phyloP scores from a whole-genome alignment of 768 basidiomycete species.

The Phlebiopsis flavidoalba region DNA sequence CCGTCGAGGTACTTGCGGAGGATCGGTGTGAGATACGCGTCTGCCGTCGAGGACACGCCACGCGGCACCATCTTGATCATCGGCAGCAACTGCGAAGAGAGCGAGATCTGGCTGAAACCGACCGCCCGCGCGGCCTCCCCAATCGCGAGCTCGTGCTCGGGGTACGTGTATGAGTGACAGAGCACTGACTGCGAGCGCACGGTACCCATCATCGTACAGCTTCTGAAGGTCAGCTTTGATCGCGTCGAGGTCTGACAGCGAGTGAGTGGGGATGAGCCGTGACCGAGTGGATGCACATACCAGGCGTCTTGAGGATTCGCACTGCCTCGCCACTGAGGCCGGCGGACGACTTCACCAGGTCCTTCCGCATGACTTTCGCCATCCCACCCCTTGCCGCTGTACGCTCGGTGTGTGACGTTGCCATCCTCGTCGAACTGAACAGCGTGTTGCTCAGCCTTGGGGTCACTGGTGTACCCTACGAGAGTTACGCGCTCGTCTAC shows the following conservation, averaged over 20 bases:
- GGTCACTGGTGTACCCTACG: conserved; percentile 90
- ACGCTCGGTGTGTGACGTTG: conserved; percentile 55
- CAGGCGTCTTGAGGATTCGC: conserved; percentile 70
- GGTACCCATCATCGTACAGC: conserved; percentile 78
- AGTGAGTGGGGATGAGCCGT: not conserved
- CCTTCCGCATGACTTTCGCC: conserved; percentile 66
- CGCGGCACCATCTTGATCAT: conserved; percentile 97
- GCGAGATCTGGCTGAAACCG: conserved; percentile 89
- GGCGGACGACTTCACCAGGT: conserved; percentile 70
- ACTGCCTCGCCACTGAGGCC: conserved; percentile 91
- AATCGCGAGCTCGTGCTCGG: conserved; percentile 74
- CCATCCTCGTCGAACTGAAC: conserved; percentile 74
- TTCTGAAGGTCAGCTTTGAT: conserved; percentile 59
- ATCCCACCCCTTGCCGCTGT: conserved; percentile 77
- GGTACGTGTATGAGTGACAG: conserved; percentile 89
- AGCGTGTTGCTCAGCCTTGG: conserved; percentile 68
- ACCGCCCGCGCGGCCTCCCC: conserved; percentile 69
- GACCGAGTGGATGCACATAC: conserved; percentile 27
- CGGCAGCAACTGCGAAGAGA: conserved; percentile 81
- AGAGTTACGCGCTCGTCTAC: conserved; percentile 92
- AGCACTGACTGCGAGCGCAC: conserved; percentile 86
- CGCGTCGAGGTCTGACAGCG: conserved; percentile 39
- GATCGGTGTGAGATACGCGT: conserved; percentile 94
- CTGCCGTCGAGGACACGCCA: conserved; percentile 87
- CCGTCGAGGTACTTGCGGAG: conserved; percentile 80